phyloP scores from a whole-genome alignment of 2,329 filamentous ascomycete species.

The Metarhizium brunneum region DNA sequence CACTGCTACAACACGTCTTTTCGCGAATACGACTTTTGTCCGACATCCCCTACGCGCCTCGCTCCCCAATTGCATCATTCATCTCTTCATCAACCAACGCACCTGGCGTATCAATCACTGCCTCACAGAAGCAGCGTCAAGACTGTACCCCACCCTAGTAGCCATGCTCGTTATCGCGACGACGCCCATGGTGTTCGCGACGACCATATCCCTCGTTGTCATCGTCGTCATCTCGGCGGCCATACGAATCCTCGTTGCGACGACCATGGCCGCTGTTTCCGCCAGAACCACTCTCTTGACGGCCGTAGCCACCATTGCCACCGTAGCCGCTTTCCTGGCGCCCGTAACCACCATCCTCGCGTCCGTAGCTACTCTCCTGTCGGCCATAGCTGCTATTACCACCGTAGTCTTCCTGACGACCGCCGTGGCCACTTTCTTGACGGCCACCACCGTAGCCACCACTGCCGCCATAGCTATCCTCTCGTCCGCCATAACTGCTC shows the following conservation, averaged over 20 bases:
- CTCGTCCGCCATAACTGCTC: conserved; percentile 10
- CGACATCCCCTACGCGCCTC: conserved; percentile 4
- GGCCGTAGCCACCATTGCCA: conserved; percentile 1
- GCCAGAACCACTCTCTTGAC: not conserved
- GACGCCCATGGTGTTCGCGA: conserved; percentile 6
- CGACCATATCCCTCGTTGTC: conserved; percentile 12
- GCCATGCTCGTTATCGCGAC: conserved; percentile 8
- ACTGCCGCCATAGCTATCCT: not conserved
- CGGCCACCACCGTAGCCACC: conserved; percentile 10
- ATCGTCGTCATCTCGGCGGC: conserved; percentile 10
- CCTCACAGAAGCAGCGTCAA: not conserved
- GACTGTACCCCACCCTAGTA: not conserved
- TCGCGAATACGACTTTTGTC: not conserved
- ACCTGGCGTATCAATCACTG: not conserved
- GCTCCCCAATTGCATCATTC: conserved; percentile 6
- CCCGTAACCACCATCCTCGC: conserved; percentile 14
- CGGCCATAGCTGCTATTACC: conserved; percentile 16
- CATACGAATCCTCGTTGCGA: conserved; percentile 4
- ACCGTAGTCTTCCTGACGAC: conserved; percentile 13
- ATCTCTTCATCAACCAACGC: not conserved
- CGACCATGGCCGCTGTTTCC: conserved; percentile 8
- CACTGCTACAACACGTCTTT: not conserved
- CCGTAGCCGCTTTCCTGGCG: conserved; percentile 9
- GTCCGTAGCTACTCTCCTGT: conserved; percentile 12
- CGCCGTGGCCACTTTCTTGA: conserved; percentile 8